These are phyloP conservation scores for Chrysanthemum makinoi DNA, from an alignment of 129 eudicot genomes.

Conservation along the genomic window DNA sequence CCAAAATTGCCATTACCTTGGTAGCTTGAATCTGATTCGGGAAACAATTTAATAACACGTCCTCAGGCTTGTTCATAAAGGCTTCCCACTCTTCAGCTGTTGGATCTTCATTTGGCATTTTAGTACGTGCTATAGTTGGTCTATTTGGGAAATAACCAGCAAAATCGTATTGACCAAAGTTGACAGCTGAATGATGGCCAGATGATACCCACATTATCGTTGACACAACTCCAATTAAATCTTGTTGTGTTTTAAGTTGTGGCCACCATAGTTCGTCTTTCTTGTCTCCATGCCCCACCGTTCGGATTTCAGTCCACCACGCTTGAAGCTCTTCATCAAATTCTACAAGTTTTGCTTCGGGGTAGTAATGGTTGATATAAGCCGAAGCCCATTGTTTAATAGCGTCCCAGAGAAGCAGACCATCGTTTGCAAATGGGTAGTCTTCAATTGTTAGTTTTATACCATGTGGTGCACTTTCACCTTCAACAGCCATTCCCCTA, in stretches of 20 bases:
- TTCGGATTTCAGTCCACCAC: constrained; percentile 59
- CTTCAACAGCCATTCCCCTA: constrained; percentile 62
- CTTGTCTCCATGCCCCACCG: constrained; percentile 46
- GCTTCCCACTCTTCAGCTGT: constrained; percentile 24
- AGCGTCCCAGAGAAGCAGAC: constrained; percentile 48
- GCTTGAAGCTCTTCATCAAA: constrained; percentile 38
- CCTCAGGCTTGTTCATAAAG: constrained; percentile 28
- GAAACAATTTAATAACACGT: constrained; percentile 24
- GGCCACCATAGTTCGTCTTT: constrained; percentile 64
- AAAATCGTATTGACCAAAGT: constrained; percentile 48
- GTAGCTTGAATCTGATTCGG: constrained; percentile 36
- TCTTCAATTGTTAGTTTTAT: constrained; percentile 39
- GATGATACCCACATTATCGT: constrained; percentile 40
- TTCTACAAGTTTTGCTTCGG: constrained; percentile 29
- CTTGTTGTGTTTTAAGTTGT: constrained; percentile 27
- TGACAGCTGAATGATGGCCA: constrained; percentile 51
- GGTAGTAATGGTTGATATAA: constrained; percentile 38
- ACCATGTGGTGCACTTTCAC: constrained; percentile 43
- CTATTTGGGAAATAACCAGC: constrained; percentile 44
- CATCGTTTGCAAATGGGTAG: constrained; percentile 54
- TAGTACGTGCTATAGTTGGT: constrained; percentile 34
- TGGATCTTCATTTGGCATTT: constrained; percentile 44
- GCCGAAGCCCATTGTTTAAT: constrained; percentile 41
- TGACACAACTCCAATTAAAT: constrained; percentile 23
- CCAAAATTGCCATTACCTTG: constrained; percentile 29